Conservation (phyloP, 768 basidiomycete species). For the Baorangia bicolor region DNA sequence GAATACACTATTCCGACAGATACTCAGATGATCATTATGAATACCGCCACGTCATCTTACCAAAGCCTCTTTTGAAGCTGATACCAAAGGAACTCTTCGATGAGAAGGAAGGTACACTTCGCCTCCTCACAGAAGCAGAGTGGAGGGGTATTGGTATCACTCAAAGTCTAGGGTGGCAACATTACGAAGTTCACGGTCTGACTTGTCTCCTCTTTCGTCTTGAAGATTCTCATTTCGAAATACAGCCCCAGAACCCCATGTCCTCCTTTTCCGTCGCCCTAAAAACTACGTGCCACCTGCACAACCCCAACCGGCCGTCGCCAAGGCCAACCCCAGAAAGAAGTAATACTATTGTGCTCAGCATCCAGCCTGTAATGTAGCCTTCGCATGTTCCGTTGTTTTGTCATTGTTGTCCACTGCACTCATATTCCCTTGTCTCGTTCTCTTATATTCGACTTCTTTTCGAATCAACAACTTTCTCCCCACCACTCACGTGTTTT, state of each 20-base stretch:
- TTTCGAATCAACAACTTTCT: constrained; percentile 5
- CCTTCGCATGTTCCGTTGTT: constrained; percentile 21
- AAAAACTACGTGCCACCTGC: constrained; percentile 62
- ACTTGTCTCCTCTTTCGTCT: not conserved
- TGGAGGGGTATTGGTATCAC: constrained; percentile 97
- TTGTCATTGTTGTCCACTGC: constrained; percentile 21
- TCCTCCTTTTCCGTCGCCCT: constrained; percentile 85
- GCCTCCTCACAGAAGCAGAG: constrained; percentile 82
- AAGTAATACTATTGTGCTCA: constrained; percentile 30
- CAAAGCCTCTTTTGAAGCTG: constrained; percentile 91
- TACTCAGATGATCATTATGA: constrained; percentile 92
- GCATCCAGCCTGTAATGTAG: constrained; percentile 12
- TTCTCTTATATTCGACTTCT: constrained; percentile 9
- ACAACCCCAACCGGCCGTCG: constrained; percentile 41
- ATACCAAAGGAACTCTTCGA: constrained; percentile 86
- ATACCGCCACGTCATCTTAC: constrained; percentile 96
- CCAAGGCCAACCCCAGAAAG: constrained; percentile 43
- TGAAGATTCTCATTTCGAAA: constrained; percentile 12
- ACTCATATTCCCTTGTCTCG: constrained; percentile 17
- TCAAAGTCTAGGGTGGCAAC: constrained; percentile 95
- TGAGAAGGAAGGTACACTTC: constrained; percentile 73
- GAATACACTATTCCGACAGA: constrained; percentile 89
- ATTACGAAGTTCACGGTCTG: constrained; percentile 94
- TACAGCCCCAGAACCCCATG: constrained; percentile 88
- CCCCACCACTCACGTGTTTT: constrained; percentile 6